These are phyloP conservation scores for Wilcoxina mikolae DNA, from an alignment of 495 filamentous ascomycete species.

Conservation along the genomic window DNA sequence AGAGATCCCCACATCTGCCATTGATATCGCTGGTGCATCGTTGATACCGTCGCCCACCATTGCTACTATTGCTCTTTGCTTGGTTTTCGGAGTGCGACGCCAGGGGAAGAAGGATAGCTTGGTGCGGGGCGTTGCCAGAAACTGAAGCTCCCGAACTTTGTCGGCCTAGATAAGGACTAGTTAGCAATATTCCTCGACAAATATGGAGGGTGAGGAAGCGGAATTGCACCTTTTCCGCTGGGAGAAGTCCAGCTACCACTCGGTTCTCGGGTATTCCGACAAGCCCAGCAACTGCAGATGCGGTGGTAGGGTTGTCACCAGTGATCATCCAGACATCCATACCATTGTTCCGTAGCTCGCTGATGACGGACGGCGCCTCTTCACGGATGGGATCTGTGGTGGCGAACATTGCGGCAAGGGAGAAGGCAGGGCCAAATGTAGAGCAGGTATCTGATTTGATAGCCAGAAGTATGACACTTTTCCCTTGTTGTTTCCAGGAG, in stretches of 20 bases:
- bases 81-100: conserved; percentile 30
- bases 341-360: conserved; percentile 47
- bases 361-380: conserved; percentile 53
- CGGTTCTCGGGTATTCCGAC: conserved; percentile 60
- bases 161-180: conserved; percentile 35
- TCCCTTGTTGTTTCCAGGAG: conserved; percentile 54
- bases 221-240: conserved; percentile 58
- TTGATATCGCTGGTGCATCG: conserved; percentile 66
- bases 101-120: conserved; percentile 14
- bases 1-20: conserved; percentile 69
- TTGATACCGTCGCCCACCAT: conserved; percentile 82
- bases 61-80: conserved; percentile 24
- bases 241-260: conserved; percentile 78
- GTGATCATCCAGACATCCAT: conserved; percentile 84
- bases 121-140: conserved; percentile 21
- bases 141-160: conserved; percentile 66
- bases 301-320: conserved; percentile 63
- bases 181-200: background rate
- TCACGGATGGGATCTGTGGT: conserved; percentile 64
- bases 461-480: conserved; percentile 58
- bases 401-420: conserved; percentile 39
- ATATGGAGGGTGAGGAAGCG: background rate
- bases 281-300: conserved; percentile 58
- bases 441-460: conserved; percentile 28
- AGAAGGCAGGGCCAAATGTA: conserved; percentile 8